Percentiles rank a stretch among this genome's conserved stretches.
These are phyloP conservation scores for Theobroma cacao DNA, from an alignment of 345 rosid genomes.

Conservation along the genomic window DNA sequence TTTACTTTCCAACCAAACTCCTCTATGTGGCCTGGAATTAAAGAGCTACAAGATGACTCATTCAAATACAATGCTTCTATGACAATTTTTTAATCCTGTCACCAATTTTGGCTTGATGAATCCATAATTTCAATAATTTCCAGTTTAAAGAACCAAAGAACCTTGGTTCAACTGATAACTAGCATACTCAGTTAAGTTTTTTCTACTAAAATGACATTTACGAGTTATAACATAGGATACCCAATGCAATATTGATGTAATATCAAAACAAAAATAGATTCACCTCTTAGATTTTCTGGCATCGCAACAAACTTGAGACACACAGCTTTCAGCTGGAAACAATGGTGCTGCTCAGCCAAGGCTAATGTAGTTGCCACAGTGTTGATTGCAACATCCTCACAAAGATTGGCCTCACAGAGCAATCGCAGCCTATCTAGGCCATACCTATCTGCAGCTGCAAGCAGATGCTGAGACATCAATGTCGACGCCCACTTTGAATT, in stretches of 20 bases:
- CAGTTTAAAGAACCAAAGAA: background rate
- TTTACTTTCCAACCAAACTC: background rate
- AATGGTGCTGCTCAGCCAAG: constrained; percentile 71
- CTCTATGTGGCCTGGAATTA: background rate
- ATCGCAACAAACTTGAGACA: constrained; percentile 59
- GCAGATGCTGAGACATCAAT: constrained; percentile 69
- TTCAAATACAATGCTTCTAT: background rate
- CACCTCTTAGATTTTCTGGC: constrained; percentile 58
- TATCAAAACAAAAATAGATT: background rate
- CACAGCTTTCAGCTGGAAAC: constrained; percentile 57
- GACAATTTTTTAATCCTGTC: background rate
- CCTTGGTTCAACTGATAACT: background rate
- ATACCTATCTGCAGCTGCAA: constrained; percentile 71
- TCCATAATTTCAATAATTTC: background rate
- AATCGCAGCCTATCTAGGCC: constrained; percentile 57
- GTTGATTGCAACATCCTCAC: constrained; percentile 57
- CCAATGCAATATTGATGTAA: background rate
- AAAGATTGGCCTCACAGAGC: constrained; percentile 51
- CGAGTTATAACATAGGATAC: too few relatives aligned
- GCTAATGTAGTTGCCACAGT: constrained; percentile 65
- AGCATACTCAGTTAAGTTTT: background rate
- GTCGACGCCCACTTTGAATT: constrained; percentile 58
- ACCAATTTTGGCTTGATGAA: background rate
- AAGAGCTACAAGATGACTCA: background rate
- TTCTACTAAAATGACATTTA: background rate